phyloP scores from a whole-genome alignment of 371 early-diverging fungal species.

The Actinomucor elegans region DNA sequence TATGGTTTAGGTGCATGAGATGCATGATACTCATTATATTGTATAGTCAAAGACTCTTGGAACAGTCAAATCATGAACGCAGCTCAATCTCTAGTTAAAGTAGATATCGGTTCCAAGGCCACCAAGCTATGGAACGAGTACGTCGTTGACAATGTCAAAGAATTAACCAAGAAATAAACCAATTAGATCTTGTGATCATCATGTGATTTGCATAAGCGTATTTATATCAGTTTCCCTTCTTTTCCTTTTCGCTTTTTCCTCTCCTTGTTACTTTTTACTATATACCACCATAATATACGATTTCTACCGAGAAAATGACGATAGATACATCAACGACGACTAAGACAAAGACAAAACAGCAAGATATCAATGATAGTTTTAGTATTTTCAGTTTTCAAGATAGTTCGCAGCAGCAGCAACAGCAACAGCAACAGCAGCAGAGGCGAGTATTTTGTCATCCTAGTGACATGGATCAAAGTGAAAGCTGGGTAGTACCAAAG shows the following conservation, averaged over 20 bases:
- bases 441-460: not conserved
- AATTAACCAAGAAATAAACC: slow-evolving; percentile 1
- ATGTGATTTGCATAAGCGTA: slow-evolving; percentile 6
- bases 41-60: slow-evolving; percentile 42
- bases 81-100: slow-evolving; percentile 34
- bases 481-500: slow-evolving; percentile 3
- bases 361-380: slow-evolving; percentile 29
- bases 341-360: no score
- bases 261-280: not conserved
- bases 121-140: slow-evolving; percentile 31
- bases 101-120: slow-evolving; percentile 28
- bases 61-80: slow-evolving; percentile 40
- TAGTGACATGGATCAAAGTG: not conserved
- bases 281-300: not conserved
- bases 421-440: not conserved
- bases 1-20: not conserved
- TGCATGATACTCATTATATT: not conserved
- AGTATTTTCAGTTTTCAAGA: slow-evolving; percentile 37
- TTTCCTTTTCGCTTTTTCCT: not conserved
- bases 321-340: no score
- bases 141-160: slow-evolving; percentile 20
- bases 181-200: slow-evolving; percentile 6
- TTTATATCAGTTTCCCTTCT: not conserved
- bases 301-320: not conserved
- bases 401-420: not conserved